phyloP scores from a whole-genome alignment of 768 basidiomycete genomes.

The Leucogyrophana mollusca region DNA sequence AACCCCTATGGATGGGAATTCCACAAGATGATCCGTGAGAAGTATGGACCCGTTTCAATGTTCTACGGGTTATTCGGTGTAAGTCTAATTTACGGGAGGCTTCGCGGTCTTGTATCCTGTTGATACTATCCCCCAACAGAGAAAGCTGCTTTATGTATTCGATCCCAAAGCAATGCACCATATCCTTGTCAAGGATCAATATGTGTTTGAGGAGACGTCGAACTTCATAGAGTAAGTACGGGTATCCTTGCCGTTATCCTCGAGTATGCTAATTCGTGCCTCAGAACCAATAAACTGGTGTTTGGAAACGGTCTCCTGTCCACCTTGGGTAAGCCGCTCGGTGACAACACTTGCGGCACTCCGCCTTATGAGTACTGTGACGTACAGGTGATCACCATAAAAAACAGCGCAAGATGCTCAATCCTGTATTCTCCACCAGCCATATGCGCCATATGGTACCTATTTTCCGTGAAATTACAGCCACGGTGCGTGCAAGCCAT shows the following conservation, averaged over 20 bases:
- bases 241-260: background rate
- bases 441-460: constrained; percentile 7
- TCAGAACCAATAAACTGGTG: constrained; percentile 8
- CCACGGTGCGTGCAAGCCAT: too few relatives aligned
- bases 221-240: constrained; percentile 14
- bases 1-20: background rate
- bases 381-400: constrained; percentile 4
- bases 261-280: background rate
- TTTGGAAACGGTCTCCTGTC: constrained; percentile 28
- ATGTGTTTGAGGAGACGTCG: constrained; percentile 20
- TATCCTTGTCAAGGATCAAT: constrained; percentile 24
- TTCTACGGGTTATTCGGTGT: background rate
- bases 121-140: background rate
- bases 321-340: constrained; percentile 17
- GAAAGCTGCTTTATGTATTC: constrained; percentile 16
- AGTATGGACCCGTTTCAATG: background rate
- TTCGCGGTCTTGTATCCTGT: too few relatives aligned
- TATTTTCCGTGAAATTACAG: background rate
- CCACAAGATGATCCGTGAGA: background rate
- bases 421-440: constrained; percentile 4
- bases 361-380: background rate
- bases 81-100: background rate
- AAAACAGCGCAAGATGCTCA: constrained; percentile 7
- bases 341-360: background rate
- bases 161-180: constrained; percentile 26